Evolutionary conservation across 495 filamentous ascomycete species (phyloP).

Genomic region (Neurospora sp.): DNA sequence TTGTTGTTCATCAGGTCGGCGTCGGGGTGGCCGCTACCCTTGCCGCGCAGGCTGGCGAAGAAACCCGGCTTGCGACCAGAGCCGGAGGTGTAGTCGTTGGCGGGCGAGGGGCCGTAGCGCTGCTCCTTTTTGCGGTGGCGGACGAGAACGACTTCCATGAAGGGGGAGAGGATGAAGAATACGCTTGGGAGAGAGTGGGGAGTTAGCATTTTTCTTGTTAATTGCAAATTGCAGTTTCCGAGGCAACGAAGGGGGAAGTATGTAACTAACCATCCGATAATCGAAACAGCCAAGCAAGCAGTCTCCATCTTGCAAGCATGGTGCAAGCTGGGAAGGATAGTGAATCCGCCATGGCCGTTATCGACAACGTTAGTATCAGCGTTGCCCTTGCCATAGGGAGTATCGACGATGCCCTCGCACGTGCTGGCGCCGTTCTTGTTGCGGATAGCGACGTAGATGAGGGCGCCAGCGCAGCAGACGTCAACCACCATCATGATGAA

Average conservation of each 20-base stretch:
- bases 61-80: constrained; percentile 19
- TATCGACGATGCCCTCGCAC: constrained; percentile 54
- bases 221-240: neutral
- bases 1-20: constrained; percentile 15
- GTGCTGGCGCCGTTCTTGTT: constrained; percentile 52
- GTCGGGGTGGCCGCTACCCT: neutral
- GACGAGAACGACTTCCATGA: constrained; percentile 52
- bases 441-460: constrained; percentile 50
- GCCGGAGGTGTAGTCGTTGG: constrained; percentile 50
- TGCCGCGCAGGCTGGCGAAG: constrained; percentile 20
- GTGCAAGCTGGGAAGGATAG: constrained; percentile 36
- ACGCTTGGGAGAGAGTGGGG: constrained; percentile 30
- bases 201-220: constrained; percentile 3
- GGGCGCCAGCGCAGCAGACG: constrained; percentile 45
- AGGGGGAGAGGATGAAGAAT: constrained; percentile 57
- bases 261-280: constrained; percentile 62
- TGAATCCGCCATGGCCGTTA: constrained; percentile 28
- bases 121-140: constrained; percentile 69
- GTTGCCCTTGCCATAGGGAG: constrained; percentile 54
- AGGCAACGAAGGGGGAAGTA: neutral
- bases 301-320: constrained; percentile 62
- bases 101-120: constrained; percentile 66
- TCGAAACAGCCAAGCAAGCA: constrained; percentile 64
- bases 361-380: constrained; percentile 29
- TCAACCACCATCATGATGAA: constrained; percentile 62